These are phyloP conservation scores for Kwoniella botswanensis DNA, from an alignment of 768 basidiomycete genomes.

Conservation along the genomic window DNA sequence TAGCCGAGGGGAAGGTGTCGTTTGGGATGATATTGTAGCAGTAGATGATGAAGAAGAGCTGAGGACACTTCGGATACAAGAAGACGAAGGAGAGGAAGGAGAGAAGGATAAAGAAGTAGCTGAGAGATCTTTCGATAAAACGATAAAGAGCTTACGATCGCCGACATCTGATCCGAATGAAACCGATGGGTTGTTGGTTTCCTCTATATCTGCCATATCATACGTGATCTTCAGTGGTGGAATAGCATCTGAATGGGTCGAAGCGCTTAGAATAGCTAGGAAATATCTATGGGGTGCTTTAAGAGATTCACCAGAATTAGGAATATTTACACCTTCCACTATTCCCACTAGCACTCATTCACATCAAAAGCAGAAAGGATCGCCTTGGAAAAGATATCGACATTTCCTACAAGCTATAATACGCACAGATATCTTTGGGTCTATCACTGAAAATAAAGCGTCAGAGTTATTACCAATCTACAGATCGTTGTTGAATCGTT, in stretches of 20 bases:
- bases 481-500: conserved; percentile 2
- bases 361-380: neutral
- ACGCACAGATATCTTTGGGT: neutral
- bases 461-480: conserved; percentile 6
- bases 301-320: conserved; percentile 2
- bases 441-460: conserved; percentile 6
- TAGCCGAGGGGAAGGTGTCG: neutral
- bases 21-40: neutral
- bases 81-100: neutral
- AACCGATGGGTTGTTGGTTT: neutral
- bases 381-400: conserved; percentile 5
- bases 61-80: neutral
- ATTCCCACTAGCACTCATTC: neutral
- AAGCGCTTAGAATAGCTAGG: neutral
- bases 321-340: neutral
- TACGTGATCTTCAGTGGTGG: conserved; percentile 4
- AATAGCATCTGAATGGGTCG: neutral
- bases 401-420: conserved; percentile 3
- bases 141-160: neutral
- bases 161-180: neutral
- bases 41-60: neutral
- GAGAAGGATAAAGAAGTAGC: neutral
- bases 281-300: neutral
- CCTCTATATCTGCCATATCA: neutral
- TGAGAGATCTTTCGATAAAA: neutral